Percentiles rank a stretch among this genome's conserved stretches.
phyloP scores from a whole-genome alignment of 441 rosid genomes.

The Euphorbia celastroides region DNA sequence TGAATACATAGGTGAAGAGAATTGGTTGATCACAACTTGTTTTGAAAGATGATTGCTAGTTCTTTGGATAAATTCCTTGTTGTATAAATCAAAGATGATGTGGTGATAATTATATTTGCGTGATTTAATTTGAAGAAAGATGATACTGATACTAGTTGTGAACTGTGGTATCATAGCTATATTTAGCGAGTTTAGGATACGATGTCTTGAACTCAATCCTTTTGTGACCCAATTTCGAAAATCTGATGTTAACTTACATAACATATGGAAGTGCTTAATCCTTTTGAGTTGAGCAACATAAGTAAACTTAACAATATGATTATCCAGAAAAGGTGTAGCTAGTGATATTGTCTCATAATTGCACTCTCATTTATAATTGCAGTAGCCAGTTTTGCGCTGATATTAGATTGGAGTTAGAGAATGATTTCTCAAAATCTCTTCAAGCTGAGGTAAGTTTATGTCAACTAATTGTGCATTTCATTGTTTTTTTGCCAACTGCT shows the following conservation, averaged over 20 bases:
- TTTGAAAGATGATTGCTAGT: not conserved
- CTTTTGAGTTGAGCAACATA: not conserved
- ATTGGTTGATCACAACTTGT: not conserved
- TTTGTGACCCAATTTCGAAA: not conserved
- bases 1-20: not conserved
- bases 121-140: not conserved
- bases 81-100: not conserved
- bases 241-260: not conserved
- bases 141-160: not conserved
- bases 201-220: not conserved
- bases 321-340: not conserved
- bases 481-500: slow-evolving; percentile 5
- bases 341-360: not conserved
- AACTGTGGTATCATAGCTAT: not conserved
- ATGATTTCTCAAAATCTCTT: slow-evolving; percentile 79
- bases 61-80: not conserved
- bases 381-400: slow-evolving; percentile 87
- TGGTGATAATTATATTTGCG: not conserved
- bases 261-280: not conserved
- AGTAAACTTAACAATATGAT: not conserved
- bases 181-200: not conserved
- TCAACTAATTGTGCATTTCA: not conserved
- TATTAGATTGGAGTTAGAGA: slow-evolving; percentile 63
- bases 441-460: slow-evolving; percentile 48
- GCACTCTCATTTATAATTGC: slow-evolving; percentile 22